Evolutionary conservation across 179 eudicot genomes (phyloP), one percentile per base, ranked within the genome.

Genomic region (Gypsophila paniculata): DNA sequence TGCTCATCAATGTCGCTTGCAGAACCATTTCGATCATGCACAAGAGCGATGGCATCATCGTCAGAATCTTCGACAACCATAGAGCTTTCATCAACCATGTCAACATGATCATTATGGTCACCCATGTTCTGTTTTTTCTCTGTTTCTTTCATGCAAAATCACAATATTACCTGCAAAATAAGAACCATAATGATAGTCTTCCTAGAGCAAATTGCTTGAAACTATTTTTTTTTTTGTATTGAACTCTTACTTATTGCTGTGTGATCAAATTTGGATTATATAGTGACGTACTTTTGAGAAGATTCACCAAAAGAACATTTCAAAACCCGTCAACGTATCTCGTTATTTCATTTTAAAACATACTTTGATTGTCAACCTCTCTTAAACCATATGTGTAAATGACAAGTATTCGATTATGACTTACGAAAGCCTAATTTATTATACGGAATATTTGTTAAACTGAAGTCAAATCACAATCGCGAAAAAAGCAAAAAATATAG

Each of bases 61-160:
- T 52, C 38, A 0, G 68, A 46, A 7, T 75, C 72, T n/a, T 74
- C 83, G 38, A 73, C 75, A n/a, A 77, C 49, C n/a, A 51, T 76
- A 0, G 54, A 22, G 3, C 44, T 51, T 23, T 73, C 84, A 54
- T 81, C 84, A 7, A 77, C 71, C 21, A 54, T 77, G 76, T 71
- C 74, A 14, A 77, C 49, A 49, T 58, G 61, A 12, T 42, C 57
- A 53, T 15, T 8, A 52, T 61, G 23, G 15, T 49, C 72, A 74
- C 23, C 29, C 68, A 69, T 69, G n/a, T 10, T 34, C 23, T 68
- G 64, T 64, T 78, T 42, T 68, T 23, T 14, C 44, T 42, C 74
- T 63, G 59, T 29, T 58, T 42, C 18, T 42, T 57, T 60, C 12
- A 48, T 66, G 19, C 5, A 66, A 67, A 23, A 0, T 65, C 22